Evolutionary conservation across 164 flowering plant genomes (phyloP), one percentile per base, ranked within the genome.

Genomic region (Annona squamosa): DNA sequence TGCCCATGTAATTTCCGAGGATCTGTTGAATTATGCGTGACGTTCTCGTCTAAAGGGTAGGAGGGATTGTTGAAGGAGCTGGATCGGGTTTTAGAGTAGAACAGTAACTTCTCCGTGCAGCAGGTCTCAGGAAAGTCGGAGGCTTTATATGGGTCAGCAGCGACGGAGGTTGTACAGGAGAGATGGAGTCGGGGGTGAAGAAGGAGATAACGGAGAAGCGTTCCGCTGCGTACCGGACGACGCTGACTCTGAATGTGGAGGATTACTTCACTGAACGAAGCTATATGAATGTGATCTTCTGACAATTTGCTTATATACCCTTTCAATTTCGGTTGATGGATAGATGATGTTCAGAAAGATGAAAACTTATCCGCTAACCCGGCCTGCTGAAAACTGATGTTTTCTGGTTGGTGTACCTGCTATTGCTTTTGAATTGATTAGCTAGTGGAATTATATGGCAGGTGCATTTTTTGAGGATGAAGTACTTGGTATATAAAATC

Each of bases 171-270:
- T 3, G 72, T 86, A 4, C 94, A 97, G 42, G 81, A 13, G 96
- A 90, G 71, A 65, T 93, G 89, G 71, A 72, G 71, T 83, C 78
- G 4, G 80, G 69, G 79, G 76, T 79, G 79, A 86, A 83, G 79
- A 87, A 77, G 83, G 88, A 87, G 74, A n/a, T 72, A 83, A 73
- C 87, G 85, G 91, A 88, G 89, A 83, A 84, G 77, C 80, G 76
- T 5, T 84, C 87, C 2, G 87, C 89, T 0, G 96, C 94, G 43
- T 95, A 89, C 37, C 91, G 98, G 99, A 93, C 99, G 0, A 91
- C 99, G 0, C 70, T 93, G 81, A 97, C 98, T 0, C 98, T 97
- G 1, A 90, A 93, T 79, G 98, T 93, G 80, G 99, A 93, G 87
- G 98, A 95, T 71, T 93, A 93, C 65, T 26, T 26, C 13, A 5